phyloP scores from a whole-genome alignment of 2,329 filamentous ascomycete species.

The Gnomoniopsis smithogilvyi region DNA sequence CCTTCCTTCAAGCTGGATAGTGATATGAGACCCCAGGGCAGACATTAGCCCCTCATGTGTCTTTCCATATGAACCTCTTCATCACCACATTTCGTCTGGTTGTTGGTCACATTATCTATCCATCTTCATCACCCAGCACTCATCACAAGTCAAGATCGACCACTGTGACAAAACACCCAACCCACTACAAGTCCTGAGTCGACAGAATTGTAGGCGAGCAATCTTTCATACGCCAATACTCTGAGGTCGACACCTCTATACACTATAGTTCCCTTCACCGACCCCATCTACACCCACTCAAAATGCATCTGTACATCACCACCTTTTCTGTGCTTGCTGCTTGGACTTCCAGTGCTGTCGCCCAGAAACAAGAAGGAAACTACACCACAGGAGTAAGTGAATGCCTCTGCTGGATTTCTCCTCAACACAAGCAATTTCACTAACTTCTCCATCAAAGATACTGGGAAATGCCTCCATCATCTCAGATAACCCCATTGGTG shows the following conservation, averaged over 20 bases:
- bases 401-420: not conserved
- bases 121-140: not conserved
- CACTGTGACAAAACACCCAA: too few species aligned
- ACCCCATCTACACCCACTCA: too few species aligned
- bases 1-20: too few species aligned
- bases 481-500: conserved; percentile 11
- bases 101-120: too few species aligned
- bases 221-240: not conserved
- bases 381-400: conserved; percentile 9
- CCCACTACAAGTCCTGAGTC: too few species aligned
- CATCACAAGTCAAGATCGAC: not conserved
- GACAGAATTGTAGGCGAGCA: not conserved
- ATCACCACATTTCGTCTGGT: too few species aligned
- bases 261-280: not conserved
- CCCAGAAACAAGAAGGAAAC: not conserved
- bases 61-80: too few species aligned
- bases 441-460: not conserved
- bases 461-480: conserved; percentile 12
- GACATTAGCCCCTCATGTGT: too few species aligned
- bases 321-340: conserved; percentile 1
- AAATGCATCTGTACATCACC: conserved; percentile 4
- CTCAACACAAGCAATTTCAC: not conserved
- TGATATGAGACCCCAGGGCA: too few species aligned
- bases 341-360: not conserved
- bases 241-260: not conserved